Evolutionary conservation across 1,284 basidiomycete genomes (phyloP), one percentile per base, ranked within the genome.

Genomic region (Melanopsichium pennsylvanicum): DNA sequence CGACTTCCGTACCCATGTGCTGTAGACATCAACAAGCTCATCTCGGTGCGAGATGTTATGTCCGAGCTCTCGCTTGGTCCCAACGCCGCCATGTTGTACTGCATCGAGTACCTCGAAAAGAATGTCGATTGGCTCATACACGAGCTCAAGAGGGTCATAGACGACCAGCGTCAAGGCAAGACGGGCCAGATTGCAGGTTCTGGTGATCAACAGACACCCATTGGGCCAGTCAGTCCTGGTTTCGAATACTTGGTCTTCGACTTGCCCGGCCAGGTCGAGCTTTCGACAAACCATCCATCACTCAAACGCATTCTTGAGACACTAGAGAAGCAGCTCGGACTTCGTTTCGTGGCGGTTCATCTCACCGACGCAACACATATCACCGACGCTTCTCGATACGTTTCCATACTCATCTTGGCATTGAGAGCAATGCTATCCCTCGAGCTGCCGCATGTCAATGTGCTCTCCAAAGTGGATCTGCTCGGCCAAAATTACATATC

Each of bases 371-470:
- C 96, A 1, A 92, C 95, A 81, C 94, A 97, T 79, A 91, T 98
- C 75, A 95, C 93, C 31, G 94, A 98, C 79, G 89, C 94, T 6
- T 87, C 91, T 5, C 96, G 97, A 83, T 99, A 96, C 82, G 87
- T 98, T 51, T 92, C 94, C 2, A 88, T 97, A 11, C 86, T 97
- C 35, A 86, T 99, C 31, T 87, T 98, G 5, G 92, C 93, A 6
- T 85, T 99, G 19, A 87, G 95, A 40, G 92, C 94, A 16, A 98
- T 98, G 96, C 86, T 98, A n/a, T 93, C 96, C 79, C 86, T 99
- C 50, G 96, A 97, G 79, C 86, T 98, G 22, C 96, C 96, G 0
- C 96, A 97, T 81, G 85, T 99, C 83, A 98, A 99, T 77, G 95
- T 99, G 1, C 85, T 99, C 13, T 93, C 91, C 27, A 99, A 99